Percentiles rank a stretch among this genome's conserved stretches.
These are phyloP conservation scores for Thielaviopsis euricoi DNA, from an alignment of 2,329 filamentous ascomycete genomes.

Conservation along the genomic window DNA sequence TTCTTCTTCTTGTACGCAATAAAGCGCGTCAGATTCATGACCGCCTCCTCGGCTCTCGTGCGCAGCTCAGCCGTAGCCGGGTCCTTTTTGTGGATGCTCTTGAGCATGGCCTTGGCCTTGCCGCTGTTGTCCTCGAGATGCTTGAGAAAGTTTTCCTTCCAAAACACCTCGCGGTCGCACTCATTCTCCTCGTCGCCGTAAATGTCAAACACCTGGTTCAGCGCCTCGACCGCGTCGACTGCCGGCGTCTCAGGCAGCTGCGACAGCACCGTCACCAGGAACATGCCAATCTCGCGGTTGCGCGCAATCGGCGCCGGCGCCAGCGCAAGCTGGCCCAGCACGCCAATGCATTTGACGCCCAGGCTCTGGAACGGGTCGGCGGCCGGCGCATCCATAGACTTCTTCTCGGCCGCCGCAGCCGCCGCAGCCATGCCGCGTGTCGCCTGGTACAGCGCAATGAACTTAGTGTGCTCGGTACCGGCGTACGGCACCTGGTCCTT, in stretches of 20 bases:
- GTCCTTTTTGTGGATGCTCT: constrained; percentile 41
- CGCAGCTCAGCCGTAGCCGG: constrained; percentile 35
- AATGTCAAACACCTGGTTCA: constrained; percentile 52
- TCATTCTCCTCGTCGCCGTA: constrained; percentile 43
- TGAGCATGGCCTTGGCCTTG: constrained; percentile 38
- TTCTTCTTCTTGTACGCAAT: constrained; percentile 49
- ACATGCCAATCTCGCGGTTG: constrained; percentile 48
- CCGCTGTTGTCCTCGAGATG: constrained; percentile 38
- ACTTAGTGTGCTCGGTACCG: constrained; percentile 40
- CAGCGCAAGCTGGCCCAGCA: constrained; percentile 45
- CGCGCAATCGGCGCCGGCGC: constrained; percentile 33
- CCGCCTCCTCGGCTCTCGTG: constrained; percentile 40
- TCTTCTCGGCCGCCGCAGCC: constrained; percentile 13
- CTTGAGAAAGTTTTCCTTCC: constrained; percentile 41
- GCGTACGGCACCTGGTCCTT: constrained; percentile 13
- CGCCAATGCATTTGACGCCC: constrained; percentile 49
- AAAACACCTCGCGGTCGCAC: constrained; percentile 48
- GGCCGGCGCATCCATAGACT: constrained; percentile 13
- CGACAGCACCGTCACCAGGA: constrained; percentile 39
- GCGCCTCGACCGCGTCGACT: constrained; percentile 44
- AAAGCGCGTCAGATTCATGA: constrained; percentile 44
- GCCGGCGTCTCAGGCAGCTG: constrained; percentile 33
- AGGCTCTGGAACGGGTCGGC: constrained; percentile 45
- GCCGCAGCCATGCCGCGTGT: constrained; percentile 20
- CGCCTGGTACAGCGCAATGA: constrained; percentile 49